phyloP scores from a whole-genome alignment of 2,329 filamentous ascomycete species.

The Scedosporium aurantiacum region DNA sequence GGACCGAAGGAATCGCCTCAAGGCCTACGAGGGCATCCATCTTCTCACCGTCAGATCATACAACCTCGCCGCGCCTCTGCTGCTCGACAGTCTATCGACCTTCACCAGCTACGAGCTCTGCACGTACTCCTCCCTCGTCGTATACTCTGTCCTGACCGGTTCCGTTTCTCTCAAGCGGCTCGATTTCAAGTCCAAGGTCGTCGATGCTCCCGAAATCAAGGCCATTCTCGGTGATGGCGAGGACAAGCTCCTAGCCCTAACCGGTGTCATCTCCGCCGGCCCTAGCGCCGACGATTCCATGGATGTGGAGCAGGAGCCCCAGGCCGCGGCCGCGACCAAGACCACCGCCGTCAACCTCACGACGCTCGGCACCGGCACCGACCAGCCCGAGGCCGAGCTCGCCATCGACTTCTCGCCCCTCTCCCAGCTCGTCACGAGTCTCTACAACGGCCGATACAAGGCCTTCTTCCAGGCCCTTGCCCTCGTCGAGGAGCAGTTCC shows the following conservation, averaged over 20 bases:
- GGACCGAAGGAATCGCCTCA: conserved; percentile 95
- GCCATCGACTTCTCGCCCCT: conserved; percentile 84
- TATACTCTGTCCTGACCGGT: conserved; percentile 91
- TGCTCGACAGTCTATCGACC: conserved; percentile 93
- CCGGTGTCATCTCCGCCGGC: conserved; percentile 70
- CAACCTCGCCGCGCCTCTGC: conserved; percentile 76
- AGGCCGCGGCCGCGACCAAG: conserved; percentile 36
- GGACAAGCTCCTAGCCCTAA: conserved; percentile 74
- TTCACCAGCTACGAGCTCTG: conserved; percentile 99
- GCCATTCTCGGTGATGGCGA: conserved; percentile 85
- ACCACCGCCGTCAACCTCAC: conserved; percentile 77
- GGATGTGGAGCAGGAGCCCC: conserved; percentile 47
- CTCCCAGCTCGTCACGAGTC: conserved; percentile 74
- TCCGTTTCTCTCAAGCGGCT: conserved; percentile 91
- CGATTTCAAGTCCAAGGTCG: conserved; percentile 98
- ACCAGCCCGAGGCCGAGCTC: conserved; percentile 67
- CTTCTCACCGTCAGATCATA: conserved; percentile 87
- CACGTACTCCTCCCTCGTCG: conserved; percentile 87
- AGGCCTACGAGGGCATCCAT: conserved; percentile 95
- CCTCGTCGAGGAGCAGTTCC: conserved; percentile 83
- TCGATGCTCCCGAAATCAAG: conserved; percentile 96
- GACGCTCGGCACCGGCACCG: conserved; percentile 60
- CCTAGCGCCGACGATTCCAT: conserved; percentile 72
- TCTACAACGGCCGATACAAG: conserved; percentile 92
- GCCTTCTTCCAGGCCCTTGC: conserved; percentile 86